These are phyloP conservation scores for Aegle marmelos DNA, from an alignment of 345 rosid species.

Conservation along the genomic window DNA sequence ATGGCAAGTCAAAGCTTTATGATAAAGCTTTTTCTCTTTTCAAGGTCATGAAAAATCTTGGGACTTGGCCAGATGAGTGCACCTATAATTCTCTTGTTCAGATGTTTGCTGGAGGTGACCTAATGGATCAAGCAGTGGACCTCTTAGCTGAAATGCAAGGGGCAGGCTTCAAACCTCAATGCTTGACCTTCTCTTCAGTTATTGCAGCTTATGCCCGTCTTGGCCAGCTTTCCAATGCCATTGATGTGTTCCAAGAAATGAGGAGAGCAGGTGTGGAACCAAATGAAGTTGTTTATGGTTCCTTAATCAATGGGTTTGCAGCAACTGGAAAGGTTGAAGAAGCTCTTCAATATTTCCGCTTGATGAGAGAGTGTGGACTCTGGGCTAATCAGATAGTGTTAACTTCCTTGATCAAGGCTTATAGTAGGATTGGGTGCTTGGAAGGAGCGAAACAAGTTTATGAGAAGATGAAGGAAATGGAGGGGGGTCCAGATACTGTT, in stretches of 20 bases:
- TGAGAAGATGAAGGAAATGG: slow-evolving; percentile 58
- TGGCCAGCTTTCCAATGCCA: slow-evolving; percentile 63
- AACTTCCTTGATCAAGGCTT: slow-evolving; percentile 84
- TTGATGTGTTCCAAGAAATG: slow-evolving; percentile 54
- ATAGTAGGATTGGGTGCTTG: slow-evolving; percentile 66
- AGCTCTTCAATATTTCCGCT: slow-evolving; percentile 56
- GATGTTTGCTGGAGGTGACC: slow-evolving; percentile 76
- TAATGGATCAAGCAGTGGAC: slow-evolving; percentile 63
- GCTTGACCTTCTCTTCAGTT: slow-evolving; percentile 61
- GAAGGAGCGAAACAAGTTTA: slow-evolving; percentile 67
- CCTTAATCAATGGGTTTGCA: slow-evolving; percentile 82
- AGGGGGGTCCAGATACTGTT: slow-evolving; percentile 64
- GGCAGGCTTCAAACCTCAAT: slow-evolving; percentile 60
- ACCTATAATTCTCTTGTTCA: slow-evolving; percentile 79
- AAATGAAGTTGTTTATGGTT: slow-evolving; percentile 80
- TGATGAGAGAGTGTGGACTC: slow-evolving; percentile 63
- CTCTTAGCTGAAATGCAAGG: slow-evolving; percentile 67
- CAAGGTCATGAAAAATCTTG: slow-evolving; percentile 77
- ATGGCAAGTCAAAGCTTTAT: slow-evolving; percentile 75
- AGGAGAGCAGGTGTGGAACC: slow-evolving; percentile 58
- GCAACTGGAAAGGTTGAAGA: slow-evolving; percentile 63
- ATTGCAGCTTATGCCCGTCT: slow-evolving; percentile 74
- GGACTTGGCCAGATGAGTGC: slow-evolving; percentile 87
- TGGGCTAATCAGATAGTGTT: slow-evolving; percentile 64
- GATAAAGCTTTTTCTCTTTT: slow-evolving; percentile 80